phyloP scores from a whole-genome alignment of 345 rosid species.

The Eutrema yunnanense region DNA sequence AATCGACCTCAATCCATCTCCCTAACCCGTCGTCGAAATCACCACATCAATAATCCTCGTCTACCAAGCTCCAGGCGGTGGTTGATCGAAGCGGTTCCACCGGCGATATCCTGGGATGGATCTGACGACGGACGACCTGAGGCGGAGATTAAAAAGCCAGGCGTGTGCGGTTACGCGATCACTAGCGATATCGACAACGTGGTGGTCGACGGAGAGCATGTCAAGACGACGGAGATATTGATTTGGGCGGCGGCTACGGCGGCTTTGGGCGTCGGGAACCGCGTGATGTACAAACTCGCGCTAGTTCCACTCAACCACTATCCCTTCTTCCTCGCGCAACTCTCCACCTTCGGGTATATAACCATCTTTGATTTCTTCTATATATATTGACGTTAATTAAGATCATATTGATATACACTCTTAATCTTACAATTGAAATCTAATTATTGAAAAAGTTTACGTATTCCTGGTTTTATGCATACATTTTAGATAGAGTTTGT shows the following conservation, averaged over 20 bases:
- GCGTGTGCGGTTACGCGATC: conserved; percentile 42
- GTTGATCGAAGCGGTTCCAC: conserved; percentile 23
- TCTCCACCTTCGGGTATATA: conserved; percentile 87
- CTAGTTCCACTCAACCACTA: conserved; percentile 76
- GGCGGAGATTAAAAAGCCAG: conserved; percentile 11
- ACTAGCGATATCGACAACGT: conserved; percentile 31
- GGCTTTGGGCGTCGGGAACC: conserved; percentile 74
- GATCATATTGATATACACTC: neutral
- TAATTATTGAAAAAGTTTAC: neutral
- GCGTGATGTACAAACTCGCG: conserved; percentile 79
- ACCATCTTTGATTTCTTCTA: neutral
- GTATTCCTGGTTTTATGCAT: neutral
- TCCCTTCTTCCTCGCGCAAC: conserved; percentile 94
- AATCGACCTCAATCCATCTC: conserved; percentile 20
- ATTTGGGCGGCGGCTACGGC: conserved; percentile 65
- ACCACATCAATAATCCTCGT: conserved; percentile 6
- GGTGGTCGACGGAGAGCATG: conserved; percentile 15
- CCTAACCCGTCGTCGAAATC: conserved; percentile 20
- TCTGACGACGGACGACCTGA: conserved; percentile 33
- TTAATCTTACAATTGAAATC: neutral
- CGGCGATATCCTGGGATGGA: conserved; percentile 28
- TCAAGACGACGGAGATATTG: conserved; percentile 43
- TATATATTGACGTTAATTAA: neutral
- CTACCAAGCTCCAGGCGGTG: conserved; percentile 24
- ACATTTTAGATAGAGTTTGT: neutral